These are phyloP conservation scores for Limonium bicolor DNA, from an alignment of 148 eudicot species.

Conservation along the genomic window DNA sequence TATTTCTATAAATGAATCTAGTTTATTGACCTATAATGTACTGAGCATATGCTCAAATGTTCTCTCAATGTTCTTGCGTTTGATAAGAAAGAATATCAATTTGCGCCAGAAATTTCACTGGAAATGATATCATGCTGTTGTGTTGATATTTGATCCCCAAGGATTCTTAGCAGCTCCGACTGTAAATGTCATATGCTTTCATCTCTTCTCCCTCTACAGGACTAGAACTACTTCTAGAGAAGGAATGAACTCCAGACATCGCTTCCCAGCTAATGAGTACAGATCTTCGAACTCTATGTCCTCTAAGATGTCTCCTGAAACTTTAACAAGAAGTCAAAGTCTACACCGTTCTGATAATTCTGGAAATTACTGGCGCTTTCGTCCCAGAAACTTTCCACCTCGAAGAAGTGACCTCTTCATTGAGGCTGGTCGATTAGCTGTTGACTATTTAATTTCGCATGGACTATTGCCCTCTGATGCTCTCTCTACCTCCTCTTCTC, in stretches of 20 bases:
- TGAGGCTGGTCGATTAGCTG: conserved; percentile 88
- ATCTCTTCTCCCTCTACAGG: no score
- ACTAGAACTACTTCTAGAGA: no score
- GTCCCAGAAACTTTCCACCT: conserved; percentile 8
- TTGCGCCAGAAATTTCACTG: no score
- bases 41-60: no score
- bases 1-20: no score
- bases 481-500: conserved; percentile 9
- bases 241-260: conserved; percentile 4
- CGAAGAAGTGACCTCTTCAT: conserved; percentile 48
- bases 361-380: not conserved
- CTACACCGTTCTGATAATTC: not conserved
- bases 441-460: conserved; percentile 67
- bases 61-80: no score
- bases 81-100: no score
- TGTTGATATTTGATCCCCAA: no score
- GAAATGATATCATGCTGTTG: no score
- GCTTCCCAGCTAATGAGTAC: conserved; percentile 5
- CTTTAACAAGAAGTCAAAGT: conserved; percentile 2
- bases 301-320: conserved; percentile 2
- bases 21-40: no score
- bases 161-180: no score
- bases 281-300: not conserved
- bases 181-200: no score
- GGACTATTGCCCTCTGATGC: conserved; percentile 63